Conservation (phyloP, 2,329 filamentous ascomycete genomes). For the Aspergillus sp. region DNA sequence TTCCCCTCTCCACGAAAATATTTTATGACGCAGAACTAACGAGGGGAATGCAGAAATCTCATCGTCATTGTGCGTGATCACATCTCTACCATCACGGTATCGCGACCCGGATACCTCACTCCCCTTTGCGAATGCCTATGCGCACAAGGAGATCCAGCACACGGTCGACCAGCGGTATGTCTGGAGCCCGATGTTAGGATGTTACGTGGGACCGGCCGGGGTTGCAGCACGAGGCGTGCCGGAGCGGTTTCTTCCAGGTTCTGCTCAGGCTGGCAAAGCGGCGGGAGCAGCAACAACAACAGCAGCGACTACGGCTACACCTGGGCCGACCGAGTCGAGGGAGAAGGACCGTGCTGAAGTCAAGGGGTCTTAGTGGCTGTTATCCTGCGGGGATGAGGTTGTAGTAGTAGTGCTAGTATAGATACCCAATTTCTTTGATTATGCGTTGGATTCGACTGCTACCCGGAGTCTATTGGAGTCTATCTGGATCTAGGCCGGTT, state of each 20-base stretch:
- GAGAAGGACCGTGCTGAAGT: not conserved
- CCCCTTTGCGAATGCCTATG: conserved; percentile 68
- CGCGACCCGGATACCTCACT: conserved; percentile 77
- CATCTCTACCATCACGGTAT: conserved; percentile 70
- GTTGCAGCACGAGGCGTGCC: conserved; percentile 67
- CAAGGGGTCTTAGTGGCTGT: not conserved
- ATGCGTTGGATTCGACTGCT: too few species aligned
- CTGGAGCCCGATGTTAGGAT: conserved; percentile 74
- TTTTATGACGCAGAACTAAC: not conserved
- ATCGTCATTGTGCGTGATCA: conserved; percentile 66
- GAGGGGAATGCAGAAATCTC: conserved; percentile 30
- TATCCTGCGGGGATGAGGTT: not conserved
- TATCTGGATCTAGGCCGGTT: too few species aligned
- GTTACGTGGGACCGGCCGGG: conserved; percentile 64
- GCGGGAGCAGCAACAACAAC: too few species aligned
- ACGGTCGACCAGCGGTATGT: conserved; percentile 64
- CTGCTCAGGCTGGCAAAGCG: too few species aligned
- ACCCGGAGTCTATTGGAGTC: too few species aligned
- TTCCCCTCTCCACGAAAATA: conserved; percentile 7
- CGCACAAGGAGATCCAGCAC: conserved; percentile 69
- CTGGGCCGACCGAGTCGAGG: not conserved
- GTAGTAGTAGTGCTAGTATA: not conserved
- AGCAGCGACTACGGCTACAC: too few species aligned
- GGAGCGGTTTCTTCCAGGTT: conserved; percentile 53
- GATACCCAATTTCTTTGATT: not conserved